Base-by-base conservation (phyloP, 2,329 filamentous ascomycete species). In the Blastomyces silverae region DNA sequence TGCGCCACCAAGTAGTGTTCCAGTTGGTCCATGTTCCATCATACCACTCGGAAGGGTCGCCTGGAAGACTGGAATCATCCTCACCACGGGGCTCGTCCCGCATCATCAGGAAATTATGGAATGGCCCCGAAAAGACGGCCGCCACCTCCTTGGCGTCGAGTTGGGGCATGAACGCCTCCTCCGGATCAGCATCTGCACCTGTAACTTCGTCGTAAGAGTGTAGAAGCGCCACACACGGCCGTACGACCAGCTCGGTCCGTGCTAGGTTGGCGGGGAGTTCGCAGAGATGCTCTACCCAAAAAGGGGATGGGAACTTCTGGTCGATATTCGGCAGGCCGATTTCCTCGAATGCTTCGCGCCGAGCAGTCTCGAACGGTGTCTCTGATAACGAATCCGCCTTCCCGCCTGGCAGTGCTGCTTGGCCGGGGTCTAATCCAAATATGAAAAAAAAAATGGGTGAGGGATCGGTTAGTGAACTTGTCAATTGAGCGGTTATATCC, bases 61-160 rank as follows among this genome's bases (percentile, higher is more conserved):
- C 67, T 77, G 77, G 69, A 60, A 74, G 76, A 20, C 75, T 70
- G 25, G 74, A 62, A 67, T 70, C 69, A 72, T 80, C 69, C 61
- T 68, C 64, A 66, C 76, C 66, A 68, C 76, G 75, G 2, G 80
- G 76, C 67, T 89, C 82, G 74, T 90, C 88, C 61, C 77, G 75
- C 42, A 79, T 75, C 58, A 79, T 81, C 63, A 97, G 79, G 75
- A 97, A 97, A 74, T 92, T 90, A 74, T 88, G 86, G 70, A 97
- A 91, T 0, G 91, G 89, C 5, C 90, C 92, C 5, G 90, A 93
- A 78, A 97, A 97, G 44, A 97, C 91, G 56, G 92, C 92, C 1
- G 92, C 92, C 1, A 97, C 93, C 77, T 97, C 93, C 69, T 90
- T 88, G 1, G 92, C 90, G 77, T 97, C 91, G 13, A 97, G 82